Conservation (phyloP, 2,329 filamentous ascomycete genomes). For the Fusarium virguliforme region DNA sequence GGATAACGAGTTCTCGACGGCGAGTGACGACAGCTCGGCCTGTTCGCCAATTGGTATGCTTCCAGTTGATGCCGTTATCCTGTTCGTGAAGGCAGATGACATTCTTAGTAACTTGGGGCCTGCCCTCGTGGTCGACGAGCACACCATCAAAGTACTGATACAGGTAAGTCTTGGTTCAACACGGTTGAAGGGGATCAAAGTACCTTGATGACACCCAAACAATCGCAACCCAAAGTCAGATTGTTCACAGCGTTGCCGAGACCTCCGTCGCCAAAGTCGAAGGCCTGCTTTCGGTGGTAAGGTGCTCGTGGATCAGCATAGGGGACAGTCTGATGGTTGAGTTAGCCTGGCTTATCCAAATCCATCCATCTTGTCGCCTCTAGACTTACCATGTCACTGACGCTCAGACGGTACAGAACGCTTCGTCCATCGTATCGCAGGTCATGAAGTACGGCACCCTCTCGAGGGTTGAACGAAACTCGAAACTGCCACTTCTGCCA, state of each 20-base stretch:
- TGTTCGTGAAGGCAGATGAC: slow-evolving; percentile 80
- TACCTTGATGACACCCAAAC: slow-evolving; percentile 73
- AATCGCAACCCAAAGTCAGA: slow-evolving; percentile 76
- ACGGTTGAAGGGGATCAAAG: rapidly evolving
- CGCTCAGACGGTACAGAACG: slow-evolving; percentile 76
- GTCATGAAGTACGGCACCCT: slow-evolving; percentile 79
- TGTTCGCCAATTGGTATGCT: slow-evolving; percentile 80
- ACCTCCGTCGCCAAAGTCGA: slow-evolving; percentile 80
- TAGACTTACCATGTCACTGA: slow-evolving; percentile 75
- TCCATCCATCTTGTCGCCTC: rapidly evolving
- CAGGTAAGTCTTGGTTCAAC: neutral
- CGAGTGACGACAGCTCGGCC: slow-evolving; percentile 73
- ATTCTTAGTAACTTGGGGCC: slow-evolving; percentile 63
- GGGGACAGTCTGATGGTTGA: slow-evolving; percentile 62
- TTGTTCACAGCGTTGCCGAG: slow-evolving; percentile 79
- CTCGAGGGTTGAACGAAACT: slow-evolving; percentile 78
- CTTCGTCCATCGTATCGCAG: slow-evolving; percentile 76
- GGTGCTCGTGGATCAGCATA: slow-evolving; percentile 77
- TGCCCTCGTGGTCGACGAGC: slow-evolving; percentile 51
- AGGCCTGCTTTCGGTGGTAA: slow-evolving; percentile 78
- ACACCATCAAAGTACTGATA: slow-evolving; percentile 57
- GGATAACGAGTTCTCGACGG: slow-evolving; percentile 75
- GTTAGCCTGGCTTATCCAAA: neutral
- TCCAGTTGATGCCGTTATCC: slow-evolving; percentile 80
- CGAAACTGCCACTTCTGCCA: slow-evolving; percentile 80